Evolutionary conservation across 805 yeast species (phyloP), one percentile per base, ranked within the genome.

Genomic region (Allodekkera sacchari): DNA sequence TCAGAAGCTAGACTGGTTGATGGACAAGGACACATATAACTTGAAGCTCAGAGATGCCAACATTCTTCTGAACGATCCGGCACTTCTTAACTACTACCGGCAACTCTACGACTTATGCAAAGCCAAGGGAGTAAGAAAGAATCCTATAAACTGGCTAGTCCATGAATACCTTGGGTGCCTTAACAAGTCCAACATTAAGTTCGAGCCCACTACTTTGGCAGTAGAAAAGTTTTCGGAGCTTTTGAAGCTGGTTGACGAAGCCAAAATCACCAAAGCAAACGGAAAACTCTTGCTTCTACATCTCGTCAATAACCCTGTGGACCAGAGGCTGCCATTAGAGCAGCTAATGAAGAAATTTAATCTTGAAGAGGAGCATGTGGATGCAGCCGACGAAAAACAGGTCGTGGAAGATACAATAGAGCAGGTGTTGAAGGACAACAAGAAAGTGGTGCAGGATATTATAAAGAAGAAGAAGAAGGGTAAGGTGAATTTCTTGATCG

Each of bases 91-190:
- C 1, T 83, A 75, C 51, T 88, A 74, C 53, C 39, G 62, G 5
- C 44, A 57, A 3, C 53, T 81, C 18, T 66, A 59, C 38, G 36
- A 49, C 34, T 23, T 39, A 10, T 38, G 53, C 8, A 39, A 51
- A 7, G 41, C 49, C 11, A 45, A 51, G 7, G 73, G 63, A 36
- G 38, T 61, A 25, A 75, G 11, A 19, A 28, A 74, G 3, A 46
- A 48, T 31, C 53, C 53, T 3, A 74, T 77, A 18, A 83, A 81
- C 48, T 89, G 95, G 95, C 53, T 85, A 7, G 73, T 84, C 6
- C 88, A 89, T 55, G 88, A 84, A 41, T 58, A 85, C 25, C 47
- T 84, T 12, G 96, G 96, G 0, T 61, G 73, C 10, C 61, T 83
- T 37, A 64, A 74, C 6, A 76, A 73, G 47, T 61, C 71, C 6